Percentiles rank a stretch among this genome's conserved stretches.
Evolutionary conservation across 2,329 filamentous ascomycete species (phyloP).

Genomic region (Colletotrichum tofieldiae): DNA sequence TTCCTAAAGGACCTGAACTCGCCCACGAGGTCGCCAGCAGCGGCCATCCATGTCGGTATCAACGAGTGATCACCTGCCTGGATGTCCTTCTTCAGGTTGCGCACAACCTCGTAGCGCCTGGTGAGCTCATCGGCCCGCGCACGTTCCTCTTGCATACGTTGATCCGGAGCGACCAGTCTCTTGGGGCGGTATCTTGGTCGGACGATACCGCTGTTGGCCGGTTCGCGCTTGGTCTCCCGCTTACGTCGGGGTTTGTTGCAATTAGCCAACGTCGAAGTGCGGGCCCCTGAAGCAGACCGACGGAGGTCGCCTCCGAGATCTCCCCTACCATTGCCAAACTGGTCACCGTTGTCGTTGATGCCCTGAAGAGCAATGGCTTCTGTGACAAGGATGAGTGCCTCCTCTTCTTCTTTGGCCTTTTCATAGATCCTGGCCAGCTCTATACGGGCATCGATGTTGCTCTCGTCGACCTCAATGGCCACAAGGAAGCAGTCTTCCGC

Average conservation of each 20-base stretch:
- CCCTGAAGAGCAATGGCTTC: conserved; percentile 80
- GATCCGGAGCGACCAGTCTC: conserved; percentile 61
- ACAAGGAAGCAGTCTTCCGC: conserved; percentile 85
- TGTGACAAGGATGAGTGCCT: conserved; percentile 83
- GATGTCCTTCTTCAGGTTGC: conserved; percentile 59
- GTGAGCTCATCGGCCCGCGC: conserved; percentile 57
- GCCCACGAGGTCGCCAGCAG: conserved; percentile 72
- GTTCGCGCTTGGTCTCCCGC: conserved; percentile 12
- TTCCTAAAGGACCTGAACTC: conserved; percentile 76
- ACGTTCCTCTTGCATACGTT: conserved; percentile 61
- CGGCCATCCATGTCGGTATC: conserved; percentile 69
- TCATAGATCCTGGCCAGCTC: conserved; percentile 90
- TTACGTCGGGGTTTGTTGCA: conserved; percentile 31
- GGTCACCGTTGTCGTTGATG: conserved; percentile 55
- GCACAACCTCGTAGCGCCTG: conserved; percentile 61
- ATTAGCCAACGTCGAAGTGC: conserved; percentile 13
- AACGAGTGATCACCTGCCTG: conserved; percentile 61
- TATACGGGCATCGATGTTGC: conserved; percentile 82
- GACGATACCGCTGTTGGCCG: conserved; percentile 50
- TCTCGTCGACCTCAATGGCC: conserved; percentile 79
- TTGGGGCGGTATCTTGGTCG: conserved; percentile 61
- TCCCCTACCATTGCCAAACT: conserved; percentile 1
- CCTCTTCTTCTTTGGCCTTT: conserved; percentile 78
- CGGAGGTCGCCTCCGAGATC: background rate
- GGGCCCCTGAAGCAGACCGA: conserved; percentile 5